Conservation (phyloP, 2,329 filamentous ascomycete genomes). For the Fusarium kyushuense region DNA sequence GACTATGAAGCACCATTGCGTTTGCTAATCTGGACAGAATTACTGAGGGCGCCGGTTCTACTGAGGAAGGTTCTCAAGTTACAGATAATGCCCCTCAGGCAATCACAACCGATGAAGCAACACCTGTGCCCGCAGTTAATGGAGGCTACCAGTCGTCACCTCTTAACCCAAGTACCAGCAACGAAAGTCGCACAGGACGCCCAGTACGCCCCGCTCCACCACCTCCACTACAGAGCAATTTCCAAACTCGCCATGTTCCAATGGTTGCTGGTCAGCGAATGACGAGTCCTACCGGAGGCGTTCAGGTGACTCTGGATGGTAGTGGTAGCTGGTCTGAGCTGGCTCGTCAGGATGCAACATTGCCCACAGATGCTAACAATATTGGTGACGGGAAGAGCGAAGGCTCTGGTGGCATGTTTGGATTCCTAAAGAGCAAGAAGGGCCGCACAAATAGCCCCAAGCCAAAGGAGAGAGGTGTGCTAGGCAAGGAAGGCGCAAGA, state of each 20-base stretch:
- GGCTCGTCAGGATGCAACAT: conserved; percentile 82
- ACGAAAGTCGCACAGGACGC: conserved; percentile 45
- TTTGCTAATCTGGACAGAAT: conserved; percentile 52
- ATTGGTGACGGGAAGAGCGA: conserved; percentile 64
- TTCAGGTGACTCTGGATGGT: conserved; percentile 92
- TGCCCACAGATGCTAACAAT: conserved; percentile 74
- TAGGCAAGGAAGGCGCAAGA: conserved; percentile 94
- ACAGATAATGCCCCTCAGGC: conserved; percentile 56
- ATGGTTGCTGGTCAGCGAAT: conserved; percentile 75
- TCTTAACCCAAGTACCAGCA: conserved; percentile 45
- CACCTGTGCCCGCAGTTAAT: conserved; percentile 54
- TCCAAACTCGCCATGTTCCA: conserved; percentile 60
- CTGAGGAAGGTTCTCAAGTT: conserved; percentile 29
- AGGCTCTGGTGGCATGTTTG: conserved; percentile 84
- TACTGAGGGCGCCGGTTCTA: conserved; percentile 48
- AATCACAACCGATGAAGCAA: conserved; percentile 64
- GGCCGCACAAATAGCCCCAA: conserved; percentile 92
- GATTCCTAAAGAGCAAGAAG: conserved; percentile 90
- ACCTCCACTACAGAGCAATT: conserved; percentile 62
- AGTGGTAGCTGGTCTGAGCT: conserved; percentile 92
- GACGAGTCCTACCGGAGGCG: conserved; percentile 82
- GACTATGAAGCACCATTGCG: neutral
- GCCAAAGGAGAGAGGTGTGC: conserved; percentile 89
- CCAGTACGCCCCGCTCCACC: conserved; percentile 53
- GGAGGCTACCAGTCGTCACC: conserved; percentile 44